Conservation (phyloP, 1,139 yeast species). For the Entelexis sorbosivorans region DNA sequence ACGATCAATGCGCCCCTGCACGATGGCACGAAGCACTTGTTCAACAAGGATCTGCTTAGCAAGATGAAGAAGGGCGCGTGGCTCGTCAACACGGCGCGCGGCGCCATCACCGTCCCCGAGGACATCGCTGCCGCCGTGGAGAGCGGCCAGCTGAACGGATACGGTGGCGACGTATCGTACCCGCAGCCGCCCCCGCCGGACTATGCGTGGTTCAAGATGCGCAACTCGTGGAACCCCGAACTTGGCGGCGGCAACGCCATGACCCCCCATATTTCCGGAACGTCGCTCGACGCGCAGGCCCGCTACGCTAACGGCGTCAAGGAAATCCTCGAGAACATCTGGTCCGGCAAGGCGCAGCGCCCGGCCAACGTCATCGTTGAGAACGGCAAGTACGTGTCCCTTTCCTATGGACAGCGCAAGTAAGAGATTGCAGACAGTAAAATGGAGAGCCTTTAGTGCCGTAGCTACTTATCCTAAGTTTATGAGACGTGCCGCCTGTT, state of each 20-base stretch:
- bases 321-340: slow-evolving; percentile 51
- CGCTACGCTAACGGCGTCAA: slow-evolving; percentile 64
- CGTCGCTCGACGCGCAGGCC: slow-evolving; percentile 68
- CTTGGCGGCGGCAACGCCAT: slow-evolving; percentile 44
- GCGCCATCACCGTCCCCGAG: slow-evolving; percentile 62
- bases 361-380: slow-evolving; percentile 65
- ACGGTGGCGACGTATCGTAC: slow-evolving; percentile 80
- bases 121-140: slow-evolving; percentile 66
- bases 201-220: slow-evolving; percentile 69
- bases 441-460: no score
- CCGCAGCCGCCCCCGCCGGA: slow-evolving; percentile 69
- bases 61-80: slow-evolving; percentile 70
- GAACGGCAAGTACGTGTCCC: slow-evolving; percentile 63
- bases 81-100: slow-evolving; percentile 76
- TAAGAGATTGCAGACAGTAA: no score
- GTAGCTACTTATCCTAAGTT: no score
- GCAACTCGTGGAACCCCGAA: slow-evolving; percentile 31
- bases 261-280: slow-evolving; percentile 77
- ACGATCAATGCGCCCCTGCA: slow-evolving; percentile 73
- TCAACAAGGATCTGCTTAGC: slow-evolving; percentile 55
- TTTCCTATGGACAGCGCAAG: slow-evolving; percentile 38
- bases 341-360: slow-evolving; percentile 50
- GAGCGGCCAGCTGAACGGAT: slow-evolving; percentile 61
- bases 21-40: slow-evolving; percentile 53
- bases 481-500: no score